Base-by-base conservation (phyloP, 352 stramenopile species). In the Phytophthora fragariaefolia region DNA sequence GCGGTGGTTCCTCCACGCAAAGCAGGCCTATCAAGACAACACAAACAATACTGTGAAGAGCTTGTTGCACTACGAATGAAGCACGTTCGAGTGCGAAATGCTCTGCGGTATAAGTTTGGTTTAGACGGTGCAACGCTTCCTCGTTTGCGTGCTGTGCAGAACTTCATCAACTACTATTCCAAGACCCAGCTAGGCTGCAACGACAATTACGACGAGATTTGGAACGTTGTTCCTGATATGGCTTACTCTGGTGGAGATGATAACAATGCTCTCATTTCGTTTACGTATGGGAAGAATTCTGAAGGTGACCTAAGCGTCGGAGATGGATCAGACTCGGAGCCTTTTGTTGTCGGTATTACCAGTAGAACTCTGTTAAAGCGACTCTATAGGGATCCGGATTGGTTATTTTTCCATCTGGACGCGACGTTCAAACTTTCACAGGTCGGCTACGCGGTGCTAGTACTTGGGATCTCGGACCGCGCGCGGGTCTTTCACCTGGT, bases 341-440 rank as follows among this genome's bases (percentile, higher is more conserved):
- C 47, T 8, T 54, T 58, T 15, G 24, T 54, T 24, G 36, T 66
- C 1, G 48, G 58, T 2, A 48, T 58, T 6, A 66, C 48, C 12
- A 48, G 18, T 2, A 36, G 18, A 32, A 36, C 9, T 13, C 5
- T 58, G 23, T 26, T 46, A 23, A 6, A 4, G 13, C 34, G 51
- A 7, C 17, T 34, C 6, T 27, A 55, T 27, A 27, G 28, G 18
- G 28, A 45, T 1, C 48, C 48, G 10, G 2, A 27, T 3, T 28
- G 6, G 26, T 63, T 63, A 22, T 38, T 65, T 12, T 40, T 73
- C 23, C 65, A 69, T 12, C 10, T 68, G 1, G 52, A 73, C 28
- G 58, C n/a, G n/a, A n/a, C n/a, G n/a, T 73, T 59, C 53, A 69
- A 73, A 57, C 26, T 50, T 4, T 64, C 30, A 15, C 55, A 60